Evolutionary conservation across 75 land plant species (phyloP).

Genomic region (Sequoia sempervirens): DNA sequence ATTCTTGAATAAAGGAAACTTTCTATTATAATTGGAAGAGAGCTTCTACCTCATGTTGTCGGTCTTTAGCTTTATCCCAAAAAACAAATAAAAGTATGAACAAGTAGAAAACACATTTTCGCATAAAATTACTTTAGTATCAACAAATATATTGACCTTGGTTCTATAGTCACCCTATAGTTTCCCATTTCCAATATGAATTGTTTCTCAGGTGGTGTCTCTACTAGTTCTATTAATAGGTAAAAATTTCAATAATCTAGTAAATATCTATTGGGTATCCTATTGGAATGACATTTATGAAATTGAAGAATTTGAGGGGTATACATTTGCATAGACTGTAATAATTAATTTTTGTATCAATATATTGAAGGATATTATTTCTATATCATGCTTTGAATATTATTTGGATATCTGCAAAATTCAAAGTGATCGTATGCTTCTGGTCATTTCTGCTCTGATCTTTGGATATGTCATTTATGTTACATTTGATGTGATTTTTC

Average conservation of each 20-base stretch:
- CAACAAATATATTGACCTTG: neutral
- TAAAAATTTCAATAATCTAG: neutral
- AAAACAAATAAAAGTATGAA: no score
- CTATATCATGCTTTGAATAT: neutral
- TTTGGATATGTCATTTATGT: neutral
- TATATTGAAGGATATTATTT: neutral
- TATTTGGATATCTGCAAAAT: neutral
- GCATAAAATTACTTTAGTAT: neutral
- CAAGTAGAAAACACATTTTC: neutral
- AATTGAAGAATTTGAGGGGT: neutral
- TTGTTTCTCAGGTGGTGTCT: neutral
- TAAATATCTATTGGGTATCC: neutral
- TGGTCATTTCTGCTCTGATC: neutral
- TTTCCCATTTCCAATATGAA: neutral
- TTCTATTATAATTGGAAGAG: no score
- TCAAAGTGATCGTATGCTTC: neutral
- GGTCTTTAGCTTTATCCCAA: no score
- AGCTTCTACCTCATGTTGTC: no score
- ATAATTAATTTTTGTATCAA: neutral
- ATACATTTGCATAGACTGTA: neutral
- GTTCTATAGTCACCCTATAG: neutral
- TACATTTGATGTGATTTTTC: neutral
- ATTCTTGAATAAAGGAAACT: no score
- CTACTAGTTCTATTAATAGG: neutral
- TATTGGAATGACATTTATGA: neutral